A percentile compares a stretch with the other conserved stretches of the same genome.
phyloP scores from a whole-genome alignment of 2,329 filamentous ascomycete species.

The Fusarium humuli region DNA sequence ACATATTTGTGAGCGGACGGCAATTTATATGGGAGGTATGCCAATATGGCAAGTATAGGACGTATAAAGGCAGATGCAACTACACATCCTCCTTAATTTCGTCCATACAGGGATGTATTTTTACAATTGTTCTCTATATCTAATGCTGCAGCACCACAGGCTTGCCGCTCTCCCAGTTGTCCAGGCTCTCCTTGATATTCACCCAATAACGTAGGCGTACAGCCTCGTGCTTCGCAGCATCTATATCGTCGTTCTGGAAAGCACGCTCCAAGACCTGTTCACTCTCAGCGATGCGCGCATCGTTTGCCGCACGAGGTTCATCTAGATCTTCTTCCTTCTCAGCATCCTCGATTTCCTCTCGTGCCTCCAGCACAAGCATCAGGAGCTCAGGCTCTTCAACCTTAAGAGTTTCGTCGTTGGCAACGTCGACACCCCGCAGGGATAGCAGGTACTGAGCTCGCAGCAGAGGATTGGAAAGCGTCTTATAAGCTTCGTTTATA shows the following conservation, averaged over 20 bases:
- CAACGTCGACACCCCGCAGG: constrained; percentile 79
- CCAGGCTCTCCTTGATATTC: constrained; percentile 83
- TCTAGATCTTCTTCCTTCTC: constrained; percentile 72
- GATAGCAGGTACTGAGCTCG: constrained; percentile 91
- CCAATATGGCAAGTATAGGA: neutral
- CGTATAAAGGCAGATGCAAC: neutral
- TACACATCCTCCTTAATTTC: neutral
- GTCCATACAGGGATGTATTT: neutral
- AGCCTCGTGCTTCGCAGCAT: constrained; percentile 75
- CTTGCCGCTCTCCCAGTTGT: constrained; percentile 86
- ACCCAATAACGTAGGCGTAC: constrained; percentile 89
- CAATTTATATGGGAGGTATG: neutral
- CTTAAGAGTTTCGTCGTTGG: constrained; percentile 79
- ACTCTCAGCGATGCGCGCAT: constrained; percentile 71
- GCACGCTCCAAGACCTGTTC: constrained; percentile 71
- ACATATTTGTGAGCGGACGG: neutral
- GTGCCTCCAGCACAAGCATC: constrained; percentile 82
- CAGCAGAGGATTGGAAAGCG: constrained; percentile 79
- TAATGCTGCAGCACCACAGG: constrained; percentile 65
- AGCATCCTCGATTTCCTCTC: constrained; percentile 80
- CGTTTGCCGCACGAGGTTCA: constrained; percentile 72
- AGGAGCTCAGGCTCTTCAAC: constrained; percentile 77
- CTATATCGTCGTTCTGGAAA: constrained; percentile 75
- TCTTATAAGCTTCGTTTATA: constrained; percentile 94
- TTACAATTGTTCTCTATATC: neutral